phyloP scores from a whole-genome alignment of 1,284 basidiomycete species.

The Ceratobasidium sp. region DNA sequence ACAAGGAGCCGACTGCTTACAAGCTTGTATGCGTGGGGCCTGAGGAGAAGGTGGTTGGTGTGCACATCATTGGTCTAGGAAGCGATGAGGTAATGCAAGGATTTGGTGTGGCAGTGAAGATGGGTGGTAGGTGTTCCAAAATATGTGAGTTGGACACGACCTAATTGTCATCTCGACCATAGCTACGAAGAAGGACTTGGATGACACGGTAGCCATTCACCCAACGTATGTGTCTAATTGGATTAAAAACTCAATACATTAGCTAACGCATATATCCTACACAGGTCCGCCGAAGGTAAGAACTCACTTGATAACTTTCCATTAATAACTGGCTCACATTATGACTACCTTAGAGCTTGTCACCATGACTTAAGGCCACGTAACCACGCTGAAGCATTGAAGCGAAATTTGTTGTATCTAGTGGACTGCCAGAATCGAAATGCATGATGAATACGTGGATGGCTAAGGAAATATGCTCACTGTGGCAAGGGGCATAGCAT shows the following conservation, averaged over 20 bases:
- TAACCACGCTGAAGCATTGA: neutral
- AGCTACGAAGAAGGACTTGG: constrained; percentile 83
- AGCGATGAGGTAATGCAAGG: constrained; percentile 94
- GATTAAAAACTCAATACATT: neutral
- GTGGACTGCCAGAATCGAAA: too few relatives aligned
- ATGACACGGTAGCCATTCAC: constrained; percentile 91
- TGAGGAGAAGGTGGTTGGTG: constrained; percentile 92
- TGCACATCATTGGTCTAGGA: constrained; percentile 91
- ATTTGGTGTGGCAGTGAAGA: constrained; percentile 93
- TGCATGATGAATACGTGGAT: neutral
- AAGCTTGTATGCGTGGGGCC: constrained; percentile 87
- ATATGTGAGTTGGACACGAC: neutral
- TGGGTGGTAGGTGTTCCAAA: constrained; percentile 85
- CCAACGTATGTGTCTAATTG: constrained; percentile 63
- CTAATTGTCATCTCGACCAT: constrained; percentile 29
- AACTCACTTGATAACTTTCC: neutral
- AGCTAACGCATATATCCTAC: constrained; percentile 8
- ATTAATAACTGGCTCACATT: neutral
- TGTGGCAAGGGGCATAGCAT: too few relatives aligned
- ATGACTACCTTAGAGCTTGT: constrained; percentile 40
- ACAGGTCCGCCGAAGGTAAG: constrained; percentile 43
- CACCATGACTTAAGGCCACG: constrained; percentile 40
- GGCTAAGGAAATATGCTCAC: neutral
- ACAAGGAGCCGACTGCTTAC: constrained; percentile 93
- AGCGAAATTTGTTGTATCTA: too few relatives aligned